Base-by-base conservation (phyloP, 2,329 filamentous ascomycete genomes). In the Colletotrichum phormii region DNA sequence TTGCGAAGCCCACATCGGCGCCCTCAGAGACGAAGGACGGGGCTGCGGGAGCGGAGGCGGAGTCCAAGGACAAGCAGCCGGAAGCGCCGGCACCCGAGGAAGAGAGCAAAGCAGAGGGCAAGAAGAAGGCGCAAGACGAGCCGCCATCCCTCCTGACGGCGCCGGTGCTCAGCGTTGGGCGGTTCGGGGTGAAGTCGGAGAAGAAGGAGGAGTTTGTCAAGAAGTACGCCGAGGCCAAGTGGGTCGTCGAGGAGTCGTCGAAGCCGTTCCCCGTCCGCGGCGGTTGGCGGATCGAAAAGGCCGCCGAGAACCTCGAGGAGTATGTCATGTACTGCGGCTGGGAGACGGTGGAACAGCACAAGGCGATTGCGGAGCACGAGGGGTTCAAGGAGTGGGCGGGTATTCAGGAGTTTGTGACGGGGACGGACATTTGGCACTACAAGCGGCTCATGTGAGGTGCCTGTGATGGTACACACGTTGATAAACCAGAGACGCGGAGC, bases 271-370 rank as follows among this genome's bases (percentile, higher is more conserved):
- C 75, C 33, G 76, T 84, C 24, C 84, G 81, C 75, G 81, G 77
- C 18, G 84, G 83, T 2, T 87, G 85, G 83, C 82, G 81, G 64
- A 79, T 84, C 33, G 85, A 87, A 63, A 82, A 80, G 70, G 76
- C 79, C 4, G 77, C 76, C 3, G 79, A 79, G 0, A 71, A 73
- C 3, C 78, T 81, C 61, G 82, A 86, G 15, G 80, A 82, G 64
- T 79, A 85, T 31, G 77, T 87, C 53, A 77, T 87, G 54, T 82
- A 85, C 63, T 79, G 79, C 76, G 83, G 81, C 5, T 82, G 82
- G 76, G 77, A 80, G 18, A 79, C 82, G 33, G 77, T 82, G 9
- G 80, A 83, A 67, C 79, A 77, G 24, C 78, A 82, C 61, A 71
- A 77, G 65, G 79, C 79, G 46, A 80, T 81, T 46, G 75, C 75